phyloP scores from a whole-genome alignment of 805 yeast species.

The Lipomyces japonicus region DNA sequence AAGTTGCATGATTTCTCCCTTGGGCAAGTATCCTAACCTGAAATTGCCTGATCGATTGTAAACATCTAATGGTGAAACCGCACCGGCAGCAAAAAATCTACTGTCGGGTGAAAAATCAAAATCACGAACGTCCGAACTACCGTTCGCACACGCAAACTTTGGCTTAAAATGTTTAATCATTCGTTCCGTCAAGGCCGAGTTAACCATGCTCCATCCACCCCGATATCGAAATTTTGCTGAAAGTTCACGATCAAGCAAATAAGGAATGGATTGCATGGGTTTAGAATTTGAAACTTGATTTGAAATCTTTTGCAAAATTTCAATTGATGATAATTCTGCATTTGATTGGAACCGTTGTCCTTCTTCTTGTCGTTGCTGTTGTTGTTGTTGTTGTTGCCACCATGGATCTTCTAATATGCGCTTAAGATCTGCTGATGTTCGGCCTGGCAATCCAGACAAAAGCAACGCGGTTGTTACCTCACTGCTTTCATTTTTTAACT shows the following conservation, averaged over 20 bases:
- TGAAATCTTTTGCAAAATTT: too few species aligned
- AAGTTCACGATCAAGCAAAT: too few species aligned
- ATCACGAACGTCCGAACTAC: neutral
- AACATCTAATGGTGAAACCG: conserved; percentile 3
- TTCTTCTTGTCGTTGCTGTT: too few species aligned
- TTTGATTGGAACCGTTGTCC: too few species aligned
- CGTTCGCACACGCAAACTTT: neutral
- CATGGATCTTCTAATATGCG: too few species aligned
- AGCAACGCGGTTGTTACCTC: neutral
- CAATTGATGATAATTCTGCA: too few species aligned
- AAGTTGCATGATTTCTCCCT: neutral
- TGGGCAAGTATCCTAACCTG: neutral
- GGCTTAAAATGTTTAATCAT: neutral
- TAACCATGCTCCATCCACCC: conserved; percentile 7
- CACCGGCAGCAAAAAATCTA: conserved; percentile 5
- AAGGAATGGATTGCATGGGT: too few species aligned
- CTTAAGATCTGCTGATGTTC: conserved; percentile 4
- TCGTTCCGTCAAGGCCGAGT: neutral
- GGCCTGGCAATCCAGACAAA: conserved; percentile 2
- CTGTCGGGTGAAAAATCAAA: conserved; percentile 6
- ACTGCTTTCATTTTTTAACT: neutral
- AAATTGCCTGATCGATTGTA: conserved; percentile 11
- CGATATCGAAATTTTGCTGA: too few species aligned
- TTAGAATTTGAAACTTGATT: too few species aligned
- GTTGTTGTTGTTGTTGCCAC: too few species aligned